Evolutionary conservation across 352 stramenopile genomes (phyloP).

Genomic region (Phytophthora vignae): DNA sequence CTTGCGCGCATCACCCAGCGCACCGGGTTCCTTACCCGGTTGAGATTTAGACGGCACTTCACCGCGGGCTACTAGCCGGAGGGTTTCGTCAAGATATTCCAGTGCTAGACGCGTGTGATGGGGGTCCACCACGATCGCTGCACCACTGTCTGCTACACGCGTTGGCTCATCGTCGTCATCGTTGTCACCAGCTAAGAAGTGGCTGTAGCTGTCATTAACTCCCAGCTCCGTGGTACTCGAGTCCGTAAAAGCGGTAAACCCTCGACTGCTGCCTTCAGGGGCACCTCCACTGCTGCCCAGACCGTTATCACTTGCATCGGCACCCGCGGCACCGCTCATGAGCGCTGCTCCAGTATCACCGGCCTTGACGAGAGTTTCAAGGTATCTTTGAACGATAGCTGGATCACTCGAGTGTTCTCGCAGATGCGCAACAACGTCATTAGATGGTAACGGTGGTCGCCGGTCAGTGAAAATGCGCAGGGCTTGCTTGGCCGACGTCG

Average conservation of each 20-base stretch:
- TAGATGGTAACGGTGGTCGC: conserved; percentile 66
- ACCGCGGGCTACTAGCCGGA: conserved; percentile 72
- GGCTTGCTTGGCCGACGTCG: conserved; percentile 73
- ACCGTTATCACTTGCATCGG: conserved; percentile 13
- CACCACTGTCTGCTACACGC: conserved; percentile 22
- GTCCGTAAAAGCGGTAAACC: conserved; percentile 33
- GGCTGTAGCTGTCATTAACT: conserved; percentile 86
- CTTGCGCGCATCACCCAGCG: conserved; percentile 79
- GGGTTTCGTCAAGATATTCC: conserved; percentile 89
- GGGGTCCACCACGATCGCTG: conserved; percentile 60
- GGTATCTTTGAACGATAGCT: conserved; percentile 79
- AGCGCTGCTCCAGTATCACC: conserved; percentile 34
- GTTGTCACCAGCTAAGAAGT: conserved; percentile 76
- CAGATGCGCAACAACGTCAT: conserved; percentile 82
- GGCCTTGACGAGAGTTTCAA: conserved; percentile 82
- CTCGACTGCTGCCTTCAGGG: conserved; percentile 35
- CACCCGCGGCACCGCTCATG: conserved; percentile 6
- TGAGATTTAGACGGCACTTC: conserved; percentile 85
- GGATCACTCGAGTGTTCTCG: conserved; percentile 80
- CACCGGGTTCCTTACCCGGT: conserved; percentile 77
- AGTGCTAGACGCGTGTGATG: conserved; percentile 85
- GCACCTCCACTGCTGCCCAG: conserved; percentile 8
- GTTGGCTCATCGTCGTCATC: conserved; percentile 62
- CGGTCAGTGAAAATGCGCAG: conserved; percentile 88
- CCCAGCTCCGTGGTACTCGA: conserved; percentile 40